Base-by-base conservation (phyloP, 2,329 filamentous ascomycete species). In the Chrysosporium keratinophilum region DNA sequence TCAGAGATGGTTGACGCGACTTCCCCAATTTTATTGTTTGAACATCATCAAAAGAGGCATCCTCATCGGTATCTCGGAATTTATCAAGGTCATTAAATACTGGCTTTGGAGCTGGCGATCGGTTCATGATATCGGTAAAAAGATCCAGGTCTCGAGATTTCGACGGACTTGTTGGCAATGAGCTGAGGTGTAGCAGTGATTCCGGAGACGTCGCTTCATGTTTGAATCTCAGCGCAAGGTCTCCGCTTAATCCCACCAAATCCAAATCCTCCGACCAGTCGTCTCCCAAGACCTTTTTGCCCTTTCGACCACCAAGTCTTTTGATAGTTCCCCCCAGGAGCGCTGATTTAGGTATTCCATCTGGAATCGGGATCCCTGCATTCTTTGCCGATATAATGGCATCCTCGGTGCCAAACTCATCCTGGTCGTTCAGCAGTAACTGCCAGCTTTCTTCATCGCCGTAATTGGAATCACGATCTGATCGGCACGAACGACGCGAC, bases 261-360 rank as follows among this genome's bases (percentile, higher is more conserved):
- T 87, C 85, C 47, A 91, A 70, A 61, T 91, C 87, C 61, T 89
- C 85, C 57, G 82, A 84, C 83, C 87, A 91, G 66, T 91, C 87
- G 62, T 89, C 85, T 58, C 87, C 82, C 56, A 87, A 80, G 40
- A 84, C 81, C 64, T 81, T 85, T 63, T 82, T 84, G 17, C 85
- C 76, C 63, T 84, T 88, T 60, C 81, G 79, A 56, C 82, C 82
- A 48, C 90, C 90, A 34, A 97, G 77, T 61, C 90, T 79, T 73
- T 94, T 95, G 65, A 97, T 97, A 9, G 89, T 91, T 50, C 93
- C 93, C 51, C 91, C 91, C 67, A 93, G 80, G 41, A 98, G 75
- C 31, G 93, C 93, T 17, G 91, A 95, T 31, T 87, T 82, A 1
- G 91, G 89, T 33, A 97, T 82, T 65, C 90, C 90, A 50, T 81